Evolutionary conservation across 768 basidiomycete species (phyloP), one percentile per base, ranked within the genome.

Genomic region (Auriscalpium orientale): DNA sequence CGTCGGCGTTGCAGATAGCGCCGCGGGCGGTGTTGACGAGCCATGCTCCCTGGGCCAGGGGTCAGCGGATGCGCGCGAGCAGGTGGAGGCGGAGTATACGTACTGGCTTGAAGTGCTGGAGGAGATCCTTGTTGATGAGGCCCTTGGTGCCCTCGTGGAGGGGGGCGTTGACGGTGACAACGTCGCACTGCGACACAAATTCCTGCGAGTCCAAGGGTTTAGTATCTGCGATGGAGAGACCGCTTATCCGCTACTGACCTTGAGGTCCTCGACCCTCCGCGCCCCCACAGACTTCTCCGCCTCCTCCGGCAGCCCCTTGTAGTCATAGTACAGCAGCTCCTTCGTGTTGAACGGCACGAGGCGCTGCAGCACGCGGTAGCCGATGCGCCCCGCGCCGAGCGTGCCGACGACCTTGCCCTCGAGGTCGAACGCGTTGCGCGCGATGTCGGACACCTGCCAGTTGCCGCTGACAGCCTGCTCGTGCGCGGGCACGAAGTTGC

Each of bases 351-450:
- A 79, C 0, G 73, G 70, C 43, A 64, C 60, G 15, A 72, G 60
- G 2, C 71, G 62, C 62, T 70, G 60, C 28, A 73, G 58, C 5
- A 74, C 72, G 53, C 72, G 65, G 65, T 71, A 74, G 4, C 76
- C 76, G 58, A 75, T 75, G 36, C 76, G 66, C 13, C 76, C 76
- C 21, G 63, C 63, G 28, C 74, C 76, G 46, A 79, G 71, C 1
- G 77, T 77, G 7, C 76, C 77, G 52, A 77, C 68, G 28, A 75
- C 73, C 63, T 77, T 79, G 54, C 67, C 71, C 63, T 78, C 77
- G 47, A 79, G 66, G 56, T 78, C 77, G 64, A 66, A 78, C 2
- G 76, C 68, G 62, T 72, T 68, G 33, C 74, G 65, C 16, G 71
- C 74, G 46, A 72, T 65, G 16, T 67, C 58, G 13, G 71, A 68